A percentile compares a stretch with the other conserved stretches of the same genome.
Conservation (phyloP, 1,284 basidiomycete species). For the Rhodofomes roseus region DNA sequence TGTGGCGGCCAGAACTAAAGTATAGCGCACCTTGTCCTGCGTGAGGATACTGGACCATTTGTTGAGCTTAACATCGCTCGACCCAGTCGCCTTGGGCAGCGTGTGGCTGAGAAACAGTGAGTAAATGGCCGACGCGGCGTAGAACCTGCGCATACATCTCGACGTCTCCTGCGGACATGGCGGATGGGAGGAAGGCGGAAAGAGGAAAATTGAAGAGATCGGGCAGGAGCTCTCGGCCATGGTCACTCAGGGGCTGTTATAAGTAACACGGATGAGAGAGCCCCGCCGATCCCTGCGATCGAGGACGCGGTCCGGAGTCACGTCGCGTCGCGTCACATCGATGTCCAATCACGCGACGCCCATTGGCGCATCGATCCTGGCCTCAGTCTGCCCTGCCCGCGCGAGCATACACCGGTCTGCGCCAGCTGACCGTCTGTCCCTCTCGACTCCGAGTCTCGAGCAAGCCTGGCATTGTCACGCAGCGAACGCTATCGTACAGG, state of each 20-base stretch:
- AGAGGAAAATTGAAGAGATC: neutral
- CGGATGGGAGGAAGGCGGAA: neutral
- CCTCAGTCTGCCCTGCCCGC: neutral
- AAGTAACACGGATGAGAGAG: conserved; percentile 5
- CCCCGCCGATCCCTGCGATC: conserved; percentile 6
- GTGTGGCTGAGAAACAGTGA: conserved; percentile 33
- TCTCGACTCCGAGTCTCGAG: too few relatives aligned
- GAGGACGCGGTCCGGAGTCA: neutral
- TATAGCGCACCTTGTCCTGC: conserved; percentile 57
- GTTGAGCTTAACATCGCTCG: conserved; percentile 52
- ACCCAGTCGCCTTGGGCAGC: conserved; percentile 35
- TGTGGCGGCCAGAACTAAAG: neutral
- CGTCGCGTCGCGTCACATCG: conserved; percentile 11
- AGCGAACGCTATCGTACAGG: neutral
- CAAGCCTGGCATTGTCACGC: neutral
- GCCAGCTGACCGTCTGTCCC: neutral
- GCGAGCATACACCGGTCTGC: neutral
- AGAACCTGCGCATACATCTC: conserved; percentile 45
- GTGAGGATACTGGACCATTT: conserved; percentile 67
- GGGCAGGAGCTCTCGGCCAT: neutral
- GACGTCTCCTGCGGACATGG: conserved; percentile 37
- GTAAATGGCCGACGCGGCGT: neutral
- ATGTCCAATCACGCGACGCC: conserved; percentile 9
- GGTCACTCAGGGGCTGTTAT: neutral
- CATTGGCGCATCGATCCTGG: neutral